Evolutionary conservation across 1,284 basidiomycete species (phyloP), one percentile per base, ranked within the genome.

Genomic region (Earliella scabrosa): DNA sequence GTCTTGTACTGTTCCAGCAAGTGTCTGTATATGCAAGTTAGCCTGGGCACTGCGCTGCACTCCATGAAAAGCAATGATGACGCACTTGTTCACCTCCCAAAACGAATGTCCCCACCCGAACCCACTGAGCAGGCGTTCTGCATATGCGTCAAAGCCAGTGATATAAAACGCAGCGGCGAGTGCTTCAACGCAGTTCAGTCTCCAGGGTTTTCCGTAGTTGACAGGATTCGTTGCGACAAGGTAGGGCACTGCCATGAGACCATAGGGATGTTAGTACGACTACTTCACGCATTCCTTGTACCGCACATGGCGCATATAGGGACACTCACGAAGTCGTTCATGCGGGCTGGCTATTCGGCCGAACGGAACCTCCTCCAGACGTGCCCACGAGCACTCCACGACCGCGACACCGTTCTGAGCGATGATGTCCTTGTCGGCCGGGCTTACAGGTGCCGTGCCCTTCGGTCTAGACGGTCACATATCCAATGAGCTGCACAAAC

Each of bases 341-440:
- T 98, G 84, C 0, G 95, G 95, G 62, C 92, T 93, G 20, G 92
- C 85, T 66, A 98, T 97, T 74, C 97, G 98, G 50, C 83, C 80
- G 70, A 97, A 99, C 0, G 97, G 97, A 2, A 98, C 88, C 61
- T 98, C 96, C 51, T 95, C 93, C 7, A 98, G 75, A 20, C 95
- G 82, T 2, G 97, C 97, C 97, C 97, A 99, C 4, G 93, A 96
- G 72, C 95, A 98, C 71, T 99, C 97, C 2, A 99, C 95, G 8
- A 99, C 97, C 0, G 97, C 97, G 1, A 98, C 76, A 0, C 97
- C 97, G 38, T 80, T 78, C 56, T 84, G 80, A 3, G 82, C 77
- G 13, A 98, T 77, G 49, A 96, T 86, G n/a, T 91, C 87, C 16
- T 86, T 83, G 70, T 99, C 97, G 0, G 88, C 83, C 0, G 94